Conservation (phyloP, 2,329 filamentous ascomycete species). For the Cercospora sp. region DNA sequence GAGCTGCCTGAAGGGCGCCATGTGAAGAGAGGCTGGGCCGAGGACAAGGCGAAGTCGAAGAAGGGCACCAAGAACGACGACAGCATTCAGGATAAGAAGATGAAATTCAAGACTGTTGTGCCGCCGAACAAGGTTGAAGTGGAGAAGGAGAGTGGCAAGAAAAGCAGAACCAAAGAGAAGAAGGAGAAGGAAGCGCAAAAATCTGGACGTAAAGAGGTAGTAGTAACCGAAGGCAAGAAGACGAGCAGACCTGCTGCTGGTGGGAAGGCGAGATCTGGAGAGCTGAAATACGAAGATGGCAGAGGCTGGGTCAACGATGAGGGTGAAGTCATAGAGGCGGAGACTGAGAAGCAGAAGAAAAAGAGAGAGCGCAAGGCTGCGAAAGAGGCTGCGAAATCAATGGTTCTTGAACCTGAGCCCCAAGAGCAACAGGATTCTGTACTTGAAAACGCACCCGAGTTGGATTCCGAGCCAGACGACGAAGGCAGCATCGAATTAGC, state of each 20-base stretch:
- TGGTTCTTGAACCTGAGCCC: constrained; percentile 1
- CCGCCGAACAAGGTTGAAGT: constrained; percentile 48
- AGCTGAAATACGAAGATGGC: constrained; percentile 70
- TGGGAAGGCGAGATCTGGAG: constrained; percentile 46
- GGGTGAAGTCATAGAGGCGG: constrained; percentile 70
- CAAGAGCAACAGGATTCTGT: constrained; percentile 6
- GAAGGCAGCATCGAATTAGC: constrained; percentile 16
- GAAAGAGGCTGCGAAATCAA: constrained; percentile 12
- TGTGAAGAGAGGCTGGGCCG: constrained; percentile 88
- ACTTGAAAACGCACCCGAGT: constrained; percentile 15
- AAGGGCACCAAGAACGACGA: constrained; percentile 49
- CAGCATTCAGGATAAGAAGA: constrained; percentile 68
- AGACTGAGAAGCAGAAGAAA: constrained; percentile 33
- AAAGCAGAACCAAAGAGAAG: constrained; percentile 60
- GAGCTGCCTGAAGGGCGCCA: constrained; percentile 72
- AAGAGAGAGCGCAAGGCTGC: constrained; percentile 36
- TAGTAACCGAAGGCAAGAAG: constrained; percentile 88
- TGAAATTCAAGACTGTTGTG: constrained; percentile 79
- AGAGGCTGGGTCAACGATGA: constrained; percentile 84
- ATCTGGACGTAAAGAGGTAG: constrained; percentile 57
- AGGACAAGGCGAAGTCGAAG: constrained; percentile 43
- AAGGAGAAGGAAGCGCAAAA: constrained; percentile 60
- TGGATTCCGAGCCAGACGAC: constrained; percentile 19
- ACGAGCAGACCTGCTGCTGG: constrained; percentile 63
- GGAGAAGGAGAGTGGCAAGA: constrained; percentile 60